These are phyloP conservation scores for Corymbia calophylla DNA, from an alignment of 441 rosid genomes.

Conservation along the genomic window DNA sequence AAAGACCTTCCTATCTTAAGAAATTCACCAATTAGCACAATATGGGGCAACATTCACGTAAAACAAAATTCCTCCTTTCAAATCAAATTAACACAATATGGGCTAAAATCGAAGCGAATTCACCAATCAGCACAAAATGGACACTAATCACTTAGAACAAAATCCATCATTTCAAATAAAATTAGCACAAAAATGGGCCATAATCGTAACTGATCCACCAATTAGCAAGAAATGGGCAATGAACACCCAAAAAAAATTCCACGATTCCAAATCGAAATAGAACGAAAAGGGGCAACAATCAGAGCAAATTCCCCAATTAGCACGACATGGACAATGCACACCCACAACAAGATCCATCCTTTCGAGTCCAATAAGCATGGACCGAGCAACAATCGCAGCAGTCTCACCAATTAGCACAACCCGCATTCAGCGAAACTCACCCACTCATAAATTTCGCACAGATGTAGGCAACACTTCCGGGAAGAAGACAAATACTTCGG, in stretches of 20 bases:
- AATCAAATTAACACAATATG: too few relatives aligned
- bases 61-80: not conserved
- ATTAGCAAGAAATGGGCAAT: not conserved
- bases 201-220: not conserved
- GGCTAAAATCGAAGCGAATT: not conserved
- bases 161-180: not conserved
- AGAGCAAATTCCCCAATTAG: not conserved
- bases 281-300: not conserved
- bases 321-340: not conserved
- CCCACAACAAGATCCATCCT: not conserved
- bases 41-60: not conserved
- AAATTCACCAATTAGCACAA: not conserved
- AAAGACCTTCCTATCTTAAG: not conserved
- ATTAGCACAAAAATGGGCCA: not conserved
- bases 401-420: not conserved
- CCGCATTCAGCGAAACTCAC: not conserved
- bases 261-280: not conserved
- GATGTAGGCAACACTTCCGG: not conserved
- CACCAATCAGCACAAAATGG: not conserved
- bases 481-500: not conserved
- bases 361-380: not conserved
- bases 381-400: not conserved
- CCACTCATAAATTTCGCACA: not conserved
- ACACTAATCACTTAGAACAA: not conserved
- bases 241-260: not conserved